A percentile compares a stretch with the other conserved stretches of the same genome.
Evolutionary conservation across 2,329 filamentous ascomycete species (phyloP).

Genomic region (Alternaria triticimaculans): DNA sequence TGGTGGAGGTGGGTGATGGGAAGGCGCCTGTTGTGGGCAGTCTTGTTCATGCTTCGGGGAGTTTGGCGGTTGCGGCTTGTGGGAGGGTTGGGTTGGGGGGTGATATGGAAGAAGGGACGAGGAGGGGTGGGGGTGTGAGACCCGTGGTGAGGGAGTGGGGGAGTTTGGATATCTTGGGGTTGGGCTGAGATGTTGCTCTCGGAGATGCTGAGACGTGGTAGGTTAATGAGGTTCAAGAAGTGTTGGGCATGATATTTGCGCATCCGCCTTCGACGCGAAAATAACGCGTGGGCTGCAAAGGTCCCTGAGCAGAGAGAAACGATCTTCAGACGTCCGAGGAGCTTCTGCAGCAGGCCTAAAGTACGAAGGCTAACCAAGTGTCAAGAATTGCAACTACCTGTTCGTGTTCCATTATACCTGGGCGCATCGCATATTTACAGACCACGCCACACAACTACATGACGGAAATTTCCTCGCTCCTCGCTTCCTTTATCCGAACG

Average conservation of each 20-base stretch:
- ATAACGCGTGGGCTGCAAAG: background rate
- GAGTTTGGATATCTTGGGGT: constrained; percentile 32
- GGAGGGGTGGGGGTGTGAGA: constrained; percentile 16
- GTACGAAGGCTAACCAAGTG: background rate
- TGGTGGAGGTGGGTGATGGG: constrained; percentile 22
- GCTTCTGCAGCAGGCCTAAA: background rate
- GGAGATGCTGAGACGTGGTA: background rate
- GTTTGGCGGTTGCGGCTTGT: constrained; percentile 32
- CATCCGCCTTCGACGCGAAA: background rate
- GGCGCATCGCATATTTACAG: background rate
- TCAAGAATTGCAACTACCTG: background rate
- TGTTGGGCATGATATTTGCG: background rate
- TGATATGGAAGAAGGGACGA: background rate
- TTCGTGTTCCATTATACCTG: background rate
- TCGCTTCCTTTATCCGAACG: background rate
- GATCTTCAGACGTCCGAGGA: background rate
- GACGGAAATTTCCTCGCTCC: background rate
- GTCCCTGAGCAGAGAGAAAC: background rate
- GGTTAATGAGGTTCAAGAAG: background rate
- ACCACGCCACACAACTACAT: background rate
- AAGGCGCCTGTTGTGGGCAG: constrained; percentile 28
- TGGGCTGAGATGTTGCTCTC: constrained; percentile 8
- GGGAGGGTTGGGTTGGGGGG: constrained; percentile 18
- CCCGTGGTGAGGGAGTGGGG: constrained; percentile 30
- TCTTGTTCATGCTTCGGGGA: constrained; percentile 33